Evolutionary conservation across 208 protist species (phyloP), one percentile per base, ranked within the genome.

Genomic region (Spongospora subterranea): DNA sequence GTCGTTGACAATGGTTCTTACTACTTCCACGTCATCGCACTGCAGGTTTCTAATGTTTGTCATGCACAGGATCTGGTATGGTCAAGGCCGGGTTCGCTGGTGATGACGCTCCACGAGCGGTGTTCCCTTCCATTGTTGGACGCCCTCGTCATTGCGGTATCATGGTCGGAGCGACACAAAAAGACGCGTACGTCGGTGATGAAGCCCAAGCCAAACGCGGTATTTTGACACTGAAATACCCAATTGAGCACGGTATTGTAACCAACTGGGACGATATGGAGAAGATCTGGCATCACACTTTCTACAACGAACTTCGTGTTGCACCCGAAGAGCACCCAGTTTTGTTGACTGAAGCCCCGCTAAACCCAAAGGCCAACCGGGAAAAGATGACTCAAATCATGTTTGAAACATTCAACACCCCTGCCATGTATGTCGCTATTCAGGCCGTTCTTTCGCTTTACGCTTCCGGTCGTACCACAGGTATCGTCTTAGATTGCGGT

Each of bases 211-310:
- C 95, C 65, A 98, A 98, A 93, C 94, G 97, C 91, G 97, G 97
- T 93, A 97, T 98, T 41, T 95, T 98, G 41, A 95, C 95, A 20
- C 93, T 98, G 40, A 96, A 97, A 92, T 98, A 98, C 93, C 97
- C 97, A 64, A 98, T 98, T 88, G 91, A 92, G 46, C 66, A 91
- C 89, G 77, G 97, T 54, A 97, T 98, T 90, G 96, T 99, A 24
- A 98, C 96, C 92, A 98, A 99, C 95, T 99, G 97, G 97, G 97
- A 99, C 90, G 96, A 98, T 93, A 98, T 98, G 97, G 97, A 98
- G 94, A 97, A 97, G 94, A 88, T 95, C 88, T 99, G 97, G 98
- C 96, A 99, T 92, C 97, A 99, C 92, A 98, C 97, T 88, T 99
- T 99, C 93, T 98, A 98, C 94, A 99, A 99, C 93, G 97, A 99